Evolutionary conservation across 768 basidiomycete species (phyloP), one percentile per base, ranked within the genome.

Genomic region (Tulasnella sp.): DNA sequence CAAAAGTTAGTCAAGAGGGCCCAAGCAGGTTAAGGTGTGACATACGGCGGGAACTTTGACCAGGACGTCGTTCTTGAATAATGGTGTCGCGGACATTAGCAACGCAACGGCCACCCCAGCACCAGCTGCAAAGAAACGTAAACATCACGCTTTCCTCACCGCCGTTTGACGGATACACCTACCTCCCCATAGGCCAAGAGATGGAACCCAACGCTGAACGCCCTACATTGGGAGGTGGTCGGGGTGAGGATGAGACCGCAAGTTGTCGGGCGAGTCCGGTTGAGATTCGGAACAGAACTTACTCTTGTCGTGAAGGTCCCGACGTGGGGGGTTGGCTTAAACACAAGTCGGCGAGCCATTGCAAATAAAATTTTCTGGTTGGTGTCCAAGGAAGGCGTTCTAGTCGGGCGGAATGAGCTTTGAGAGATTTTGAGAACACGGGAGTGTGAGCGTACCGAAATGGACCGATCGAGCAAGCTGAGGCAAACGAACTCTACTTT

Each of bases 31-130:
- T 7, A 9, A 40, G 2, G 19, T 62, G 59, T 41, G 39, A 19
- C 78, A 47, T 65, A 94, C 92, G 67, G 91, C 77, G 3, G 92
- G 92, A 41, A 90, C 80, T 76, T 92, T 91, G 74, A 86, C 79
- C 47, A 94, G 81, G 74, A 94, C 78, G 77, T 87, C 89, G 47
- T 88, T 87, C 81, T 87, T 89, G 75, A 94, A 89, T 52, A 92
- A 83, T n/a, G 92, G 92, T 0, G 91, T 93, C 64, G 91, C 90
- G 6, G 92, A 93, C 79, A 92, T 91, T 77, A 90, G 84, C 77
- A 92, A 80, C 64, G 84, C 37, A 35, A 76, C 89, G 66, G 86
- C 85, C 37, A 87, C 82, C 69, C 92, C 90, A 75, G 82, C 84
- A 75, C 90, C 88, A 41, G 62, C 71, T 72, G 22, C 40, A 40